These are phyloP conservation scores for Colletotrichum tabaci DNA, from an alignment of 2,329 filamentous ascomycete species.

Conservation along the genomic window DNA sequence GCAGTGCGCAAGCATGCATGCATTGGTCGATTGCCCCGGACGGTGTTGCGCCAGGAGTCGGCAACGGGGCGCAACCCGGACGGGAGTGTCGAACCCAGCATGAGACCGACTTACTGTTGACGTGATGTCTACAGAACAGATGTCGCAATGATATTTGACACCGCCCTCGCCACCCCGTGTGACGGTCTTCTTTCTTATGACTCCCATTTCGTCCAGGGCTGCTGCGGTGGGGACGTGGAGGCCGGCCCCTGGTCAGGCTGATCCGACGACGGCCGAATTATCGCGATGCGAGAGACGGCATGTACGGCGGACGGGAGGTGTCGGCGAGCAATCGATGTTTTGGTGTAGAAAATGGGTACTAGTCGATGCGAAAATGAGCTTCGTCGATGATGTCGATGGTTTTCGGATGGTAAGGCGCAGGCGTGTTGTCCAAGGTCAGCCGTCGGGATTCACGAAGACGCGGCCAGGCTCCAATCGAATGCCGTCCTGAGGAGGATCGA, in stretches of 20 bases:
- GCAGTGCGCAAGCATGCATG: conserved; percentile 12
- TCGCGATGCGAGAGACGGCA: conserved; percentile 20
- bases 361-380: conserved; percentile 7
- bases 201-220: conserved; percentile 76
- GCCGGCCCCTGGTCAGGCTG: conserved; percentile 40
- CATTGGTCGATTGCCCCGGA: not conserved
- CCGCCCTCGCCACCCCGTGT: conserved; percentile 88
- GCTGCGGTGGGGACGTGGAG: conserved; percentile 40
- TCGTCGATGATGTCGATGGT: conserved; percentile 34
- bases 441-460: conserved; percentile 22
- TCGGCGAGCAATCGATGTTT: not conserved
- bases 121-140: conserved; percentile 96
- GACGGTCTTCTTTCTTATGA: conserved; percentile 96
- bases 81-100: conserved; percentile 17
- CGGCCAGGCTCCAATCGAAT: conserved; percentile 29
- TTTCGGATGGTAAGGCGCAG: conserved; percentile 22
- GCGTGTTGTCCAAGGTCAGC: conserved; percentile 23
- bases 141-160: conserved; percentile 97
- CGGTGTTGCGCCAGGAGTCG: conserved; percentile 25
- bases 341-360: not conserved
- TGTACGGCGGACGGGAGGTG: not conserved
- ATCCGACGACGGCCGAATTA: conserved; percentile 34
- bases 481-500: conserved; percentile 27
- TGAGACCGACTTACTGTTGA: conserved; percentile 79
- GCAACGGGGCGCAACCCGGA: conserved; percentile 14